Percentiles rank a stretch among this genome's conserved stretches.
Evolutionary conservation across 192 early-diverging fungal species (phyloP).

Genomic region (Backusella tuberculispora): DNA sequence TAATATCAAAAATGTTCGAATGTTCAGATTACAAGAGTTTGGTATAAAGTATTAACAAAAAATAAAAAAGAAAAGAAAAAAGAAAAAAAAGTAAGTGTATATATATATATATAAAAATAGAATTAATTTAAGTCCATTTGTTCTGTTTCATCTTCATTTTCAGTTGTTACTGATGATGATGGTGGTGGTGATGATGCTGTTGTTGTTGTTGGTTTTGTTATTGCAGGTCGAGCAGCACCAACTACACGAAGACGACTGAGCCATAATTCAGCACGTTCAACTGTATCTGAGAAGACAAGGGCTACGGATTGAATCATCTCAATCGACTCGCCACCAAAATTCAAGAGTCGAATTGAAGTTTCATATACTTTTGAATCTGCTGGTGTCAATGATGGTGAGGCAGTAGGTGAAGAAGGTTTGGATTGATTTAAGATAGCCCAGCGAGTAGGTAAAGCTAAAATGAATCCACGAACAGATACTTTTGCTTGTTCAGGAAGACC

Average conservation of each 20-base stretch:
- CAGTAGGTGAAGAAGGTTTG: background rate
- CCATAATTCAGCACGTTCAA: constrained; percentile 68
- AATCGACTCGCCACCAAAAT: constrained; percentile 73
- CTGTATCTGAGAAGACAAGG: constrained; percentile 68
- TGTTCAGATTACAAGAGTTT: background rate
- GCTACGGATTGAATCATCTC: constrained; percentile 71
- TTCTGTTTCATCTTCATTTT: background rate
- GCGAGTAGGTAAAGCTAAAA: constrained; percentile 78
- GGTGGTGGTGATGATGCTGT: background rate
- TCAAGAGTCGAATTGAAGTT: constrained; percentile 51
- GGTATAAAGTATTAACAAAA: too few relatives aligned
- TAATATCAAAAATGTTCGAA: too few relatives aligned
- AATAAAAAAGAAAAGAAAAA: background rate
- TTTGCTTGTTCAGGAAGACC: constrained; percentile 84
- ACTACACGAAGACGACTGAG: constrained; percentile 53
- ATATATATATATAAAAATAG: background rate
- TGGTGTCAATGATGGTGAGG: background rate
- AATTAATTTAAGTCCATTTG: constrained; percentile 10
- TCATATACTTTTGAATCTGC: constrained; percentile 28
- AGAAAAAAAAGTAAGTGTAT: background rate
- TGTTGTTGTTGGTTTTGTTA: background rate
- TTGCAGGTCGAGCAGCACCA: background rate
- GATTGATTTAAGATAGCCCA: constrained; percentile 61
- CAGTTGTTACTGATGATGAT: background rate
- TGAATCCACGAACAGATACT: constrained; percentile 79